phyloP scores from a whole-genome alignment of 495 filamentous ascomycete species.

The Aspergillus sclerotiicarbonarius region DNA sequence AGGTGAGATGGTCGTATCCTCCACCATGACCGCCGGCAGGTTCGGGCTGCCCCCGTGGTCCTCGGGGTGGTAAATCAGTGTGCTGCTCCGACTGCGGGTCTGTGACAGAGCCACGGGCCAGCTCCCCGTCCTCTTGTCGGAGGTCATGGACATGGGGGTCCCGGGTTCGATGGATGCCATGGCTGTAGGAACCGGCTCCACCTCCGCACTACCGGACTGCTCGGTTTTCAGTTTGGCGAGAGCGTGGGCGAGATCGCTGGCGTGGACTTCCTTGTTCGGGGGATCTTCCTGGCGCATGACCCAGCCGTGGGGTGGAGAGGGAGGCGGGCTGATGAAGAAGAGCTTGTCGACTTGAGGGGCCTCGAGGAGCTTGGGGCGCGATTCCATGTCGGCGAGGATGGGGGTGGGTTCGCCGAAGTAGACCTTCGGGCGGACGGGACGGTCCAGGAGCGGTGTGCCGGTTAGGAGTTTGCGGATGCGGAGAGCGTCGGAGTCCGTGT shows the following conservation, averaged over 20 bases:
- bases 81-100: constrained; percentile 59
- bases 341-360: constrained; percentile 85
- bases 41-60: constrained; percentile 73
- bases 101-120: constrained; percentile 35
- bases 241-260: constrained; percentile 81
- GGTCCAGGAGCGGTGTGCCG: constrained; percentile 63
- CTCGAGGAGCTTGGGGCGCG: constrained; percentile 61
- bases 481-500: constrained; percentile 68
- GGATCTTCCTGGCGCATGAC: constrained; percentile 84
- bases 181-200: neutral
- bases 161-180: constrained; percentile 24
- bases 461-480: constrained; percentile 69
- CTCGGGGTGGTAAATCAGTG: constrained; percentile 71
- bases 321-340: constrained; percentile 96
- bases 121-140: constrained; percentile 39
- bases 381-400: constrained; percentile 55
- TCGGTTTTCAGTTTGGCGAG: constrained; percentile 63
- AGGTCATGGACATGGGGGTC: constrained; percentile 36
- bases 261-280: constrained; percentile 91
- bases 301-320: constrained; percentile 90
- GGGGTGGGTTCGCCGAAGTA: constrained; percentile 87
- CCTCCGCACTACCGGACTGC: constrained; percentile 16
- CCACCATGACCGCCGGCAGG: constrained; percentile 85
- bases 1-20: constrained; percentile 65
- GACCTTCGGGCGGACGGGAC: constrained; percentile 61